Evolutionary conservation across 371 early-diverging fungal species (phyloP), one percentile per base, ranked within the genome.

Genomic region (Mortierella sp.): DNA sequence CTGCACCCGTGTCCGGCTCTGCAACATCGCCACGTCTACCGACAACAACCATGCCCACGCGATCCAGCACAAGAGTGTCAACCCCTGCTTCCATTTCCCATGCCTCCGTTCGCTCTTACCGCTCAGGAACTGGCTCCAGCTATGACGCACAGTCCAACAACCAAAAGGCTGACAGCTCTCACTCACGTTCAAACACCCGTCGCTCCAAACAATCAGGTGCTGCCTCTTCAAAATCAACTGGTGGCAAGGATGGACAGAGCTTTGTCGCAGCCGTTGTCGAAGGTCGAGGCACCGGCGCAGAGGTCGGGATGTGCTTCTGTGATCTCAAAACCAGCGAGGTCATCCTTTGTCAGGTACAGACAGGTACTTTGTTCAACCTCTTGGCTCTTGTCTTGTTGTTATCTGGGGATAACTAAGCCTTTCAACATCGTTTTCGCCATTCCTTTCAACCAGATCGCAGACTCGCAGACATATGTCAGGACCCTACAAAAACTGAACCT

Each of bases 241-340:
- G 43, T 16, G 54, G 68, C 46, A 79, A 56, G 70, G 79, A 75
- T 3, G 75, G 71, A 10, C 70, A 77, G n/a, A 81, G 21, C 56
- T 75, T 86, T 58, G 51, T 88, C 11, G 83, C 84, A 0, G 87
- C 89, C 1, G 68, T 84, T 18, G 88, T 88, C 1, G 90, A 90
- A 56, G 84, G 87, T 27, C 82, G 89, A 65, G 90, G 90, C 7
- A 75, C 87, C 10, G 89, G 89, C 3, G 83, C 83, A 5, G 95
- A 95, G 80, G 88, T 95, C 41, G 96, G 95, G 1, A 77, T 95
- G 54, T 95, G 95, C 51, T 83, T 92, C 49, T 88, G 95, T 73
- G 90, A 94, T 80, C 81, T 93, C 55, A 83, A 83, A 16, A 93
- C 91, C 3, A 93, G 93, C 78, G 95, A 95, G 82, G 89, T 91